Base-by-base conservation (phyloP, 495 filamentous ascomycete species). In the Lasiosphaeria ovina region DNA sequence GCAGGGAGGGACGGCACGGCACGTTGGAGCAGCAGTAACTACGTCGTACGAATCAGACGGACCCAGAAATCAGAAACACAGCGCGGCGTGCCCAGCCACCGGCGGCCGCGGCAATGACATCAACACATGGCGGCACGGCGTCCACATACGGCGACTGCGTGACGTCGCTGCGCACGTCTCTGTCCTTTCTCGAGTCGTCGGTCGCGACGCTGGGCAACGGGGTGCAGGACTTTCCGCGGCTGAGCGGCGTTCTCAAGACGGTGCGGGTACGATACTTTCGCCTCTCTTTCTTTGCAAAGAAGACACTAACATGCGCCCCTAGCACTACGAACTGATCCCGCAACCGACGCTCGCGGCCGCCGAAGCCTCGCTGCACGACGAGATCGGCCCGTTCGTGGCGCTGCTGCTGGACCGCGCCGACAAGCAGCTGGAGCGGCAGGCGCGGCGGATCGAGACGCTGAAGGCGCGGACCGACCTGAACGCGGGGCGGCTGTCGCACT, bases 301-400 rank as follows among this genome's bases (percentile, higher is more conserved):
- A 17, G 40, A 14, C 35, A 12, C 35, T 16, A 35, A 17, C 14
- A 40, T 45, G 4, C 42, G 51, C 32, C 48, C 33, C 16, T 16
- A 80, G 73, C 78, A 81, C 70, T 81, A 81, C 75, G 79, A 81
- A 59, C 69, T 81, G 0, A 79, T 81, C 64, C 79, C 79, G 7
- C 77, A 80, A 56, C 72, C 75, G 4, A 78, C 77, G 49, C 74
- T 81, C 58, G 74, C 75, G 45, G 68, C 71, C 5, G 79, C 79
- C 61, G 79, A 81, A 44, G 55, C 76, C 58, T 80, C 79, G 6
- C 72, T 81, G 11, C 77, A 77, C 62, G 76, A 80, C 61, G 79
- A 81, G 62, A 80, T 81, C 55, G 72, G 74, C 9, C 79, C 79
- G 31, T 77, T 77, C 11, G 76, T 79, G 35, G 61, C 72, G 6